Evolutionary conservation across 2,329 filamentous ascomycete genomes (phyloP).

Genomic region (Microcyclospora pomicola): DNA sequence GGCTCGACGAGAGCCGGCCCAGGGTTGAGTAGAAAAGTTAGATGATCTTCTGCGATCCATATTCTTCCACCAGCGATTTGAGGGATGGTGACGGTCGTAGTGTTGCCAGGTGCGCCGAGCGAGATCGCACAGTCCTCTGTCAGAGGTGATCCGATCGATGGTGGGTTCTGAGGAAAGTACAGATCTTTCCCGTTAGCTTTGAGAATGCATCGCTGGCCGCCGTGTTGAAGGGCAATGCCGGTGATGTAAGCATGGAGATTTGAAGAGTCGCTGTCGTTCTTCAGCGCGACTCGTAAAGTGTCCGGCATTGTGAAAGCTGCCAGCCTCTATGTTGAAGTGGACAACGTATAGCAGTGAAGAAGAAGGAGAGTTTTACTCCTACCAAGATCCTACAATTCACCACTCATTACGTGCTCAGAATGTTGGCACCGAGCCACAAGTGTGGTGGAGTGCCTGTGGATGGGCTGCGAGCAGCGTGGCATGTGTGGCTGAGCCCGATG

Average conservation of each 20-base stretch:
- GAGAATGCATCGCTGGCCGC: constrained; percentile 20
- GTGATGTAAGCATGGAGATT: constrained; percentile 25
- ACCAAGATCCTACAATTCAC: no score
- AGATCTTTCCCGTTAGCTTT: constrained; percentile 22
- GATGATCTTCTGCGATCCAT: constrained; percentile 23
- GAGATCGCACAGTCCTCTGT: constrained; percentile 25
- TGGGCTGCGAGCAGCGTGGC: no score
- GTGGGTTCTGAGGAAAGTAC: constrained; percentile 21
- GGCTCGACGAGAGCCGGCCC: constrained; percentile 25
- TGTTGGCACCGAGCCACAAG: no score
- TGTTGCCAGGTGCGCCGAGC: constrained; percentile 21
- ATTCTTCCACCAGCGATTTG: constrained; percentile 27
- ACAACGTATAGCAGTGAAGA: no score
- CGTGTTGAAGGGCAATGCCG: constrained; percentile 23
- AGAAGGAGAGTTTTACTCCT: no score
- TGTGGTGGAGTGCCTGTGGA: no score
- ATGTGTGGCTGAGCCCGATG: no score
- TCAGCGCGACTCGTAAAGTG: constrained; percentile 21
- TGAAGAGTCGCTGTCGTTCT: constrained; percentile 21
- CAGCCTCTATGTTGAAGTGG: no score
- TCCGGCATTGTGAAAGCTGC: constrained; percentile 17
- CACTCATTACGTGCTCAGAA: no score
- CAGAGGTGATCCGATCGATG: constrained; percentile 19
- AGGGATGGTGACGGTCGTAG: constrained; percentile 19
- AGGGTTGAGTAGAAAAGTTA: constrained; percentile 25